phyloP scores from a whole-genome alignment of 371 early-diverging fungal genomes.

The Fennellomyces sp. region DNA sequence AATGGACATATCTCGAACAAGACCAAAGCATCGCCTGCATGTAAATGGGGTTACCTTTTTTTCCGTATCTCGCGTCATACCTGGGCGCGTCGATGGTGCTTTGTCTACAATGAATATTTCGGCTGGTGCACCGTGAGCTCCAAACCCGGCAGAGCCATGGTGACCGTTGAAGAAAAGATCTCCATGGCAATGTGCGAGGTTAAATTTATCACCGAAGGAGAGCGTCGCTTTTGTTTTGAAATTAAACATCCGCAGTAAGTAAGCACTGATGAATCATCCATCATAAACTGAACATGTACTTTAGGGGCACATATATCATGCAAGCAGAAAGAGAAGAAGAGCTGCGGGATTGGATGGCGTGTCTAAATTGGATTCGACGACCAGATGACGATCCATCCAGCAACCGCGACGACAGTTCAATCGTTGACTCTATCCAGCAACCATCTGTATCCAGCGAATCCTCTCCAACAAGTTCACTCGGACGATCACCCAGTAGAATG shows the following conservation, averaged over 20 bases:
- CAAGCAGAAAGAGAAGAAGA: constrained; percentile 77
- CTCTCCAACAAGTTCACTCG: constrained; percentile 4
- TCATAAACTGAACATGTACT: background rate
- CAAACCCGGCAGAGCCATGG: constrained; percentile 31
- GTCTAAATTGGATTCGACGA: constrained; percentile 15
- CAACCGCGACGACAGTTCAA: background rate
- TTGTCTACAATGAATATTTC: constrained; percentile 42
- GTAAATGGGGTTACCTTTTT: constrained; percentile 37
- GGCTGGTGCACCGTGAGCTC: constrained; percentile 41
- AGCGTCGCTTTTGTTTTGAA: constrained; percentile 74
- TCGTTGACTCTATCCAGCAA: constrained; percentile 17
- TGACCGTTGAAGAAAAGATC: constrained; percentile 57
- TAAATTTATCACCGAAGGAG: constrained; percentile 46
- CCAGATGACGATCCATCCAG: constrained; percentile 13
- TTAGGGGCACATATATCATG: constrained; percentile 36
- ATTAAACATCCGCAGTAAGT: constrained; percentile 28
- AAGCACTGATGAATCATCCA: background rate
- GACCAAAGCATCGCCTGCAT: constrained; percentile 9
- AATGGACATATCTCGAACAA: constrained; percentile 26
- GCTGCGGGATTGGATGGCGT: constrained; percentile 57
- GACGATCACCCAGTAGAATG: constrained; percentile 14
- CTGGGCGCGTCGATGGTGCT: constrained; percentile 25
- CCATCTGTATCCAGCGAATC: constrained; percentile 35
- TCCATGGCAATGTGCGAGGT: constrained; percentile 60
- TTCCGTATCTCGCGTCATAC: constrained; percentile 1